Conservation (phyloP, 228 moss, liverwort and hornwort species). For the Sphagnum fallax region DNA sequence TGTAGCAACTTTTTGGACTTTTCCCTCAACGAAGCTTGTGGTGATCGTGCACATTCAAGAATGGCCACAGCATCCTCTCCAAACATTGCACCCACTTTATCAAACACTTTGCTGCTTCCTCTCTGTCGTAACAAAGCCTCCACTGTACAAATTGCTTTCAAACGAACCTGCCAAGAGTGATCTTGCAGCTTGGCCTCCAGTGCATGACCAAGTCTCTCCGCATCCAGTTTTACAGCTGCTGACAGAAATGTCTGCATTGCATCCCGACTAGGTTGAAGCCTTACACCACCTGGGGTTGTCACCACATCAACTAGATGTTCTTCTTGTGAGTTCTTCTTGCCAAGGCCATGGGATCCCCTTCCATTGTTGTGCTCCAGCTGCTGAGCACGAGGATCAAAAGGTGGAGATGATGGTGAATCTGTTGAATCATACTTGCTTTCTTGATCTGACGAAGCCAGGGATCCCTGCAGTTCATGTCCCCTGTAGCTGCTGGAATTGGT, state of each 20-base stretch:
- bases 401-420: constrained; percentile 36
- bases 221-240: constrained; percentile 66
- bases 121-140: constrained; percentile 71
- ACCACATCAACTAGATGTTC: constrained; percentile 74
- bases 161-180: constrained; percentile 97
- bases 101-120: constrained; percentile 59
- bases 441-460: constrained; percentile 61
- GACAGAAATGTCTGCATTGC: constrained; percentile 71
- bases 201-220: constrained; percentile 65
- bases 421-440: constrained; percentile 42
- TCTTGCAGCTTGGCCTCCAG: constrained; percentile 74
- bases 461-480: constrained; percentile 71
- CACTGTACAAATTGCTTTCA: constrained; percentile 77
- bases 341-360: constrained; percentile 40
- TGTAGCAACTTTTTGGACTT: constrained; percentile 51
- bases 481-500: constrained; percentile 29
- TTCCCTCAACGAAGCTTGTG: constrained; percentile 84
- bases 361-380: constrained; percentile 41
- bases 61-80: constrained; percentile 74
- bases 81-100: constrained; percentile 61
- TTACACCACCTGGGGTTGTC: constrained; percentile 87
- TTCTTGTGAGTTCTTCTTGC: constrained; percentile 50
- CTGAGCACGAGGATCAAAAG: constrained; percentile 29
- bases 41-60: constrained; percentile 74
- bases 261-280: constrained; percentile 87